phyloP scores from a whole-genome alignment of 2,329 filamentous ascomycete species.

The Incumbomyces lentus region DNA sequence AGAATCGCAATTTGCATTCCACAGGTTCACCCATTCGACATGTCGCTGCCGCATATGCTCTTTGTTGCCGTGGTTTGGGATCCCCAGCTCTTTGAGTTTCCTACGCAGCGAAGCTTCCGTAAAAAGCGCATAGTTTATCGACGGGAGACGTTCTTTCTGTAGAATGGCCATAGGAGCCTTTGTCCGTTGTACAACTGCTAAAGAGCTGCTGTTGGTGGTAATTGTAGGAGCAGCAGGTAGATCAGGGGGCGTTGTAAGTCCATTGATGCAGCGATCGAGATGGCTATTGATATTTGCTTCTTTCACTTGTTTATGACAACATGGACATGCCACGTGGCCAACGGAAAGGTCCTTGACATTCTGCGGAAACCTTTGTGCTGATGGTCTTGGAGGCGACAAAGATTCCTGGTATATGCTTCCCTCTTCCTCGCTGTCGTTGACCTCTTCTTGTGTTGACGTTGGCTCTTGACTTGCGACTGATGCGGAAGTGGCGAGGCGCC shows the following conservation, averaged over 20 bases:
- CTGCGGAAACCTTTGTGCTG: constrained; percentile 13
- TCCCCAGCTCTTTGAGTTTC: constrained; percentile 70
- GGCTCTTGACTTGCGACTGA: constrained; percentile 27
- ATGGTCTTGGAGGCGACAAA: background rate
- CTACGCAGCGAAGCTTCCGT: constrained; percentile 68
- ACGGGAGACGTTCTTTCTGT: constrained; percentile 54
- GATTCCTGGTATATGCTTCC: constrained; percentile 20
- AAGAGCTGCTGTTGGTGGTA: background rate
- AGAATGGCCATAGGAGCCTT: background rate
- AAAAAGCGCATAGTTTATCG: constrained; percentile 77
- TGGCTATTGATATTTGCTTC: constrained; percentile 67
- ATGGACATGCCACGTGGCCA: constrained; percentile 72
- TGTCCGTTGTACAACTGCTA: constrained; percentile 2
- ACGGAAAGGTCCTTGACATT: constrained; percentile 43
- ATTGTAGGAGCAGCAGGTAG: background rate
- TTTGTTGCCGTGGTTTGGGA: constrained; percentile 59
- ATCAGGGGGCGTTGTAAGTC: background rate
- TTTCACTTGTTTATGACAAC: constrained; percentile 73
- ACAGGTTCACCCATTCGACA: constrained; percentile 87
- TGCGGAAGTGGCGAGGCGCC: constrained; percentile 29
- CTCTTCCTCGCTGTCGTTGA: constrained; percentile 34
- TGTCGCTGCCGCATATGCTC: constrained; percentile 67
- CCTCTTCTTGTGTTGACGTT: constrained; percentile 22
- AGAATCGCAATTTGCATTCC: constrained; percentile 95
- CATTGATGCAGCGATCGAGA: constrained; percentile 54